Evolutionary conservation across 208 protist genomes (phyloP).

Genomic region (Leishmania arabica): DNA sequence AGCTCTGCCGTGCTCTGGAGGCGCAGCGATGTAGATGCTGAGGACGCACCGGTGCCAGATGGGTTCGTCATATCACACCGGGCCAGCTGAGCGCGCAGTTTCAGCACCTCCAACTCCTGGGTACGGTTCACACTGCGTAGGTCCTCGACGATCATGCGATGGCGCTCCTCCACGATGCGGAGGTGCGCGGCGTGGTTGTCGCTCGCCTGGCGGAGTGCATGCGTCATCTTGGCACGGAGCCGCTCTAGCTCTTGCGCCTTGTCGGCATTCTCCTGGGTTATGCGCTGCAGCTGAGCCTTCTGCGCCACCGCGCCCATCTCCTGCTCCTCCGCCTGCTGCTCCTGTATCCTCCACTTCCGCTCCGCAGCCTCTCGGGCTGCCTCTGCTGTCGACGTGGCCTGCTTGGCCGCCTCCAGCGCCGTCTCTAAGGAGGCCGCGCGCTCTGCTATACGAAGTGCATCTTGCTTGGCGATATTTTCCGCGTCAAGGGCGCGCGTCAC

Average conservation of each 20-base stretch:
- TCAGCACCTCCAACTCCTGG: conserved; percentile 69
- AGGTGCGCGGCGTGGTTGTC: conserved; percentile 85
- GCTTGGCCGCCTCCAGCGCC: conserved; percentile 26
- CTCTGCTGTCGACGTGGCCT: conserved; percentile 22
- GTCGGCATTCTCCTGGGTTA: conserved; percentile 63
- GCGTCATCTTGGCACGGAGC: conserved; percentile 64
- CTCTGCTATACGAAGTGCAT: conserved; percentile 9
- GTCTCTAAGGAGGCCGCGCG: conserved; percentile 8
- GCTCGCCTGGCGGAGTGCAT: conserved; percentile 62
- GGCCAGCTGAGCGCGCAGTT: conserved; percentile 74
- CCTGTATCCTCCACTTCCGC: conserved; percentile 22
- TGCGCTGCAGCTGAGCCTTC: conserved; percentile 56
- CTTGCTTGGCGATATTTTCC: conserved; percentile 28
- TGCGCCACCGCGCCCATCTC: conserved; percentile 38
- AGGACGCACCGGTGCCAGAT: conserved; percentile 9
- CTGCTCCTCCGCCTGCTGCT: conserved; percentile 34
- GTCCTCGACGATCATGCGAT: conserved; percentile 62
- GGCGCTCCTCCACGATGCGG: conserved; percentile 78
- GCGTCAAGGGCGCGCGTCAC: conserved; percentile 37
- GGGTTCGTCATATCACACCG: conserved; percentile 46
- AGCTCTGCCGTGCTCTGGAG: conserved; percentile 58
- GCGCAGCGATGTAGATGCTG: conserved; percentile 3
- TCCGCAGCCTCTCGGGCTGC: conserved; percentile 18
- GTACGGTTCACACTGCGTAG: conserved; percentile 53
- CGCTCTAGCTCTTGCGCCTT: conserved; percentile 77